phyloP scores from a whole-genome alignment of 1,284 basidiomycete genomes.

The Vanrija humicola region DNA sequence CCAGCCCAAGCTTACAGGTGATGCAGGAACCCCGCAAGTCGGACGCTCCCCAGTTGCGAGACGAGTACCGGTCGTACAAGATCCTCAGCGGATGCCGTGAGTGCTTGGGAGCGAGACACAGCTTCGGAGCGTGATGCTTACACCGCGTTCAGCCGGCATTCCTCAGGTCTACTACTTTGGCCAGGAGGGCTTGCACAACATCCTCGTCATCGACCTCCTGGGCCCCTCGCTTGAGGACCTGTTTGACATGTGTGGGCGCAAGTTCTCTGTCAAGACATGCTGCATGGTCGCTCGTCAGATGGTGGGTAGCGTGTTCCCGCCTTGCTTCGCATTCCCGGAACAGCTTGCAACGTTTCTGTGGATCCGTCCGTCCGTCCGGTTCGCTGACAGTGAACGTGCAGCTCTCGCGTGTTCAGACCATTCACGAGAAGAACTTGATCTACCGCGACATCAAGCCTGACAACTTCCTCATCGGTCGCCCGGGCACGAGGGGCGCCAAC shows the following conservation, averaged over 20 bases:
- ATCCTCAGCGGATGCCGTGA: slow-evolving; percentile 85
- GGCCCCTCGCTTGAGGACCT: slow-evolving; percentile 90
- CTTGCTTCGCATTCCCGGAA: neutral
- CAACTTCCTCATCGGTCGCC: slow-evolving; percentile 86
- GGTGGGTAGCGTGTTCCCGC: slow-evolving; percentile 52
- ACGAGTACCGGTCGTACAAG: slow-evolving; percentile 96
- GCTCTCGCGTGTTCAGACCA: slow-evolving; percentile 95
- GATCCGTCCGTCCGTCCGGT: neutral
- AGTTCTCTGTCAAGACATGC: slow-evolving; percentile 91
- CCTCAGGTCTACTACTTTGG: slow-evolving; percentile 98
- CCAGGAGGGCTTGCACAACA: slow-evolving; percentile 95
- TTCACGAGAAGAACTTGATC: slow-evolving; percentile 99
- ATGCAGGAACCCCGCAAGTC: slow-evolving; percentile 87
- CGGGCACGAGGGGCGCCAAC: slow-evolving; percentile 95
- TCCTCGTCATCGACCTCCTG: slow-evolving; percentile 91
- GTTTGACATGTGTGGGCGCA: slow-evolving; percentile 93
- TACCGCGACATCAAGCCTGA: slow-evolving; percentile 99
- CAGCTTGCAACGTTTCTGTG: neutral
- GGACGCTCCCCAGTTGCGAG: slow-evolving; percentile 90
- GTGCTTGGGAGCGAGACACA: slow-evolving; percentile 45
- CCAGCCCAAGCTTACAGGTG: slow-evolving; percentile 8
- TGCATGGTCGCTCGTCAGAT: slow-evolving; percentile 96
- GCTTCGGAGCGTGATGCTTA: neutral
- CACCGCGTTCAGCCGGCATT: slow-evolving; percentile 62
- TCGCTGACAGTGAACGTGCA: neutral